Evolutionary conservation across 306 rosid species (phyloP).

Genomic region (Senna siamea): DNA sequence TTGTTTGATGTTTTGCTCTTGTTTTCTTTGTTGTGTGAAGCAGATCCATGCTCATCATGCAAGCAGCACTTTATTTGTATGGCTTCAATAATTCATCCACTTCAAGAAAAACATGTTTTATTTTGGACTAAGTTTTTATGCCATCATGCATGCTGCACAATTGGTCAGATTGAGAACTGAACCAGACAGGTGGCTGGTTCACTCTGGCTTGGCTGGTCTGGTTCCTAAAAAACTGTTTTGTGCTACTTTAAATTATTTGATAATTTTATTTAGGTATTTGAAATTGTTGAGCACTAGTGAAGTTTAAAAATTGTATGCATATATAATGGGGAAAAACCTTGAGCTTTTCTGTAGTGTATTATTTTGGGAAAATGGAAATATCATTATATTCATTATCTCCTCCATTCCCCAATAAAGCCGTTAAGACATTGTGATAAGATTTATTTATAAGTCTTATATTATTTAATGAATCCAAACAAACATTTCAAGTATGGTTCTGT

Average conservation of each 20-base stretch:
- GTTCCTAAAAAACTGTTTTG: too few relatives aligned
- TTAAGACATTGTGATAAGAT: too few relatives aligned
- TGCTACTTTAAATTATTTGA: not conserved
- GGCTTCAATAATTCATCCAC: not conserved
- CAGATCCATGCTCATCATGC: constrained; percentile 15
- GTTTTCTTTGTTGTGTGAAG: not conserved
- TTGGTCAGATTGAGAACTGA: too few relatives aligned
- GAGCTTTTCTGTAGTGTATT: not conserved
- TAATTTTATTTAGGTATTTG: not conserved
- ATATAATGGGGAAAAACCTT: not conserved
- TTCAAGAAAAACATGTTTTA: not conserved
- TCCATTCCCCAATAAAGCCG: too few relatives aligned
- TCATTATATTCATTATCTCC: too few relatives aligned
- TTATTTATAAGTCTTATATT: too few relatives aligned
- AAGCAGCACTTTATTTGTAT: constrained; percentile 4
- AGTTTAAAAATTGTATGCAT: not conserved
- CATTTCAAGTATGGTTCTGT: too few relatives aligned
- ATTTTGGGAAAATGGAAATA: too few relatives aligned
- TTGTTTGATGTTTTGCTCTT: constrained; percentile 4
- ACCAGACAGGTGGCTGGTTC: too few relatives aligned
- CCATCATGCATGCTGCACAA: too few relatives aligned
- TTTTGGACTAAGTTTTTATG: not conserved
- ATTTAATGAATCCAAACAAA: too few relatives aligned
- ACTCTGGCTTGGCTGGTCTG: too few relatives aligned
- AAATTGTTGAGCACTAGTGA: not conserved